A percentile compares a stretch with the other conserved stretches of the same genome.
Evolutionary conservation across 2,329 filamentous ascomycete species (phyloP).

Genomic region (Colletotrichum truncatum): DNA sequence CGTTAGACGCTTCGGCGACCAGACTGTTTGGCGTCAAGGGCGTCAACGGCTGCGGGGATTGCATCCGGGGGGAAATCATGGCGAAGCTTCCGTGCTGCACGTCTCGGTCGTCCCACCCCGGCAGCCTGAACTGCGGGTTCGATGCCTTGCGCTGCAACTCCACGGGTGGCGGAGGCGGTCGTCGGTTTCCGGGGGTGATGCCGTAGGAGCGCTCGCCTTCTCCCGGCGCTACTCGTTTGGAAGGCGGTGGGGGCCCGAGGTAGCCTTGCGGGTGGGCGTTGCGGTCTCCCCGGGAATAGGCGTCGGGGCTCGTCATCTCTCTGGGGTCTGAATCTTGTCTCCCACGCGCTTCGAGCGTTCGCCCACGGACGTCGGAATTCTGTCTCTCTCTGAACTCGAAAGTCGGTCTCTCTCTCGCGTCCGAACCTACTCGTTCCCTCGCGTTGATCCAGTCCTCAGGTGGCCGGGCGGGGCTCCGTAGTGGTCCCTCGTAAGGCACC

Average conservation of each 20-base stretch:
- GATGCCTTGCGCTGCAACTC: slow-evolving; percentile 24
- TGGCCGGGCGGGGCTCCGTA: background rate
- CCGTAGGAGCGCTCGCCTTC: slow-evolving; percentile 29
- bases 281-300: background rate
- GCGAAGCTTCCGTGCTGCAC: slow-evolving; percentile 18
- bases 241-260: slow-evolving; percentile 15
- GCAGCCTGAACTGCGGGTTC: slow-evolving; percentile 5
- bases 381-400: background rate
- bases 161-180: slow-evolving; percentile 23
- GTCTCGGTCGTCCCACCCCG: slow-evolving; percentile 15
- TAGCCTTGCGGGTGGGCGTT: slow-evolving; percentile 8
- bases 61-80: slow-evolving; percentile 22
- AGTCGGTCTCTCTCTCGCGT: background rate
- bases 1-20: background rate
- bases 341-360: background rate
- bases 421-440: slow-evolving; percentile 1
- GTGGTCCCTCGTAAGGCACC: slow-evolving; percentile 15
- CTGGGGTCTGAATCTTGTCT: slow-evolving; percentile 1
- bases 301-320: background rate
- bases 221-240: slow-evolving; percentile 8
- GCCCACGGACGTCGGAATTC: background rate
- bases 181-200: slow-evolving; percentile 28
- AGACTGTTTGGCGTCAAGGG: slow-evolving; percentile 9
- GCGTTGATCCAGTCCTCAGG: background rate
- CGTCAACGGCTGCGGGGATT: slow-evolving; percentile 12